Evolutionary conservation across 306 rosid genomes (phyloP).

Genomic region (Pyrus communis): DNA sequence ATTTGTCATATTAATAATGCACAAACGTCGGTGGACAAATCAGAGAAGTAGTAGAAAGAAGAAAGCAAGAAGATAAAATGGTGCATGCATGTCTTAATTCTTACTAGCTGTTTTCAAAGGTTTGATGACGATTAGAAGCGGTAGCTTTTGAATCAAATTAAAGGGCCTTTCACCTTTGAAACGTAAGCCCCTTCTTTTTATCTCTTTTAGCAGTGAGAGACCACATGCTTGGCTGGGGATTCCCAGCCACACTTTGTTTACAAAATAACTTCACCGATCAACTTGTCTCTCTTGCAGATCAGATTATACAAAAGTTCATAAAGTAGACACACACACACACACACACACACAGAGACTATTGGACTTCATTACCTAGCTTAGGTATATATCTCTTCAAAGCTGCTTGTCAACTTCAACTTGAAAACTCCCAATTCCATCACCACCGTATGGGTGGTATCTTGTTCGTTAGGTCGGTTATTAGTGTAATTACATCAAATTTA

Average conservation of each 20-base stretch:
- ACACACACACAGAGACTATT: not conserved
- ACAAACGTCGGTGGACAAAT: not conserved
- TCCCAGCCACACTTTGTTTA: not conserved
- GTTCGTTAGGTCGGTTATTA: not conserved
- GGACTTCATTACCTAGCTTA: not conserved
- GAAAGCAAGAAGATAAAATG: not conserved
- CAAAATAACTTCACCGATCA: not conserved
- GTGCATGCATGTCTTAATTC: not conserved
- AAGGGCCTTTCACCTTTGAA: not conserved
- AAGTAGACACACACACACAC: not conserved
- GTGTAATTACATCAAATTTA: too few species aligned
- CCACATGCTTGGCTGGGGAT: constrained; percentile 10
- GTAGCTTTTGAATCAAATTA: not conserved
- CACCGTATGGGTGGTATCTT: not conserved
- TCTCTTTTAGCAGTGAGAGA: constrained; percentile 7
- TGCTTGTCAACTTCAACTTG: not conserved
- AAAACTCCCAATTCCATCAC: not conserved
- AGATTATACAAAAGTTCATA: not conserved
- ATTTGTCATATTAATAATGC: not conserved
- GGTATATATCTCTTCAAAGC: not conserved
- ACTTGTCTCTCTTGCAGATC: constrained; percentile 6
- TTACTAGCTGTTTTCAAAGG: not conserved
- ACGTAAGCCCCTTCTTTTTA: constrained; percentile 1
- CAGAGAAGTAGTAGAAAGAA: not conserved
- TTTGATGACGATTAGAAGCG: not conserved